A percentile compares a stretch with the other conserved stretches of the same genome.
These are phyloP conservation scores for Agroathelia rolfsii DNA, from an alignment of 1,284 basidiomycete genomes.

Conservation along the genomic window DNA sequence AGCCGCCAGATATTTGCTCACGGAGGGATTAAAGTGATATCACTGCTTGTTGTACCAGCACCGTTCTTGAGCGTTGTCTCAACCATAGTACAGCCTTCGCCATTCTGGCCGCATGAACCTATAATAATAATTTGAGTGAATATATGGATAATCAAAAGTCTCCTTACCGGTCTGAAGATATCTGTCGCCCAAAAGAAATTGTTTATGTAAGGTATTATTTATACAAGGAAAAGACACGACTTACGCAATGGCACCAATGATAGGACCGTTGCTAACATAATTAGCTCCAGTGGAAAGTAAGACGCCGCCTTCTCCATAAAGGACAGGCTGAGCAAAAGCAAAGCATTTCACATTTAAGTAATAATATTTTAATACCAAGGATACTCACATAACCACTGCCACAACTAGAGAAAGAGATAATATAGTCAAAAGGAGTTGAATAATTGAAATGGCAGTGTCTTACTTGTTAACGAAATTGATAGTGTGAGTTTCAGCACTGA, in stretches of 20 bases:
- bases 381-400: conserved; percentile 19
- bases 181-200: conserved; percentile 14
- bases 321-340: too few relatives aligned
- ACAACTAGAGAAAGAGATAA: too few relatives aligned
- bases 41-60: conserved; percentile 31
- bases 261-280: conserved; percentile 25
- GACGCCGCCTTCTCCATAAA: too few relatives aligned
- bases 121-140: conserved; percentile 1
- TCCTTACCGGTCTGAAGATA: conserved; percentile 28
- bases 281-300: conserved; percentile 19
- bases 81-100: conserved; percentile 31
- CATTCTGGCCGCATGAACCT: conserved; percentile 30
- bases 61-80: conserved; percentile 34
- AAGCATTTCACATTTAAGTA: too few relatives aligned
- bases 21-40: conserved; percentile 36
- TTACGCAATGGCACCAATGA: conserved; percentile 28
- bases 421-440: conserved; percentile 1
- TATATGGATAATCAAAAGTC: background rate
- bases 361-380: too few relatives aligned
- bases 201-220: background rate
- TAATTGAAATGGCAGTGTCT: background rate
- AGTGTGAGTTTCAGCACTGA: conserved; percentile 17
- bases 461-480: conserved; percentile 20
- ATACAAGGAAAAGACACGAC: conserved; percentile 5
- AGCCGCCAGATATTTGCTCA: too few relatives aligned